Evolutionary conservation across 352 stramenopile species (phyloP).

Genomic region (Pythium aristosporum): DNA sequence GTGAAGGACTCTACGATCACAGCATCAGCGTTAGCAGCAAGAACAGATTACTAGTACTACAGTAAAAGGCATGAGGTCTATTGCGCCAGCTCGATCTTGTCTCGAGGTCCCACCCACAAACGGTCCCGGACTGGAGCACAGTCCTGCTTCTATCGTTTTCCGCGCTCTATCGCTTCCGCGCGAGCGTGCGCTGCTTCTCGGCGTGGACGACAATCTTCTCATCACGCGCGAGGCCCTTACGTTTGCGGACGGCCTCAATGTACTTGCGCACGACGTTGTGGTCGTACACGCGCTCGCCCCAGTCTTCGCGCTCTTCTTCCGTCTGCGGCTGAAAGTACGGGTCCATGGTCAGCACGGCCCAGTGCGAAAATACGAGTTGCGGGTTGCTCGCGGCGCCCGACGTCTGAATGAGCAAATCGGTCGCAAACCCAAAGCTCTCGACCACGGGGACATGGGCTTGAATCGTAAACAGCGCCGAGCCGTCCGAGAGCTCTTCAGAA

Average conservation of each 20-base stretch:
- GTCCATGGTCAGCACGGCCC: conserved; percentile 92
- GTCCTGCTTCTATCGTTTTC: not conserved
- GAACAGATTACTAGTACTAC: too few relatives aligned
- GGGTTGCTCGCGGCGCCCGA: conserved; percentile 95
- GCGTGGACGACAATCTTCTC: conserved; percentile 95
- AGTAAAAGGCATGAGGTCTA: too few relatives aligned
- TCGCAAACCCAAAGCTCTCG: conserved; percentile 93
- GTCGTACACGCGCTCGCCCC: conserved; percentile 89
- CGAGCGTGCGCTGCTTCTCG: conserved; percentile 95
- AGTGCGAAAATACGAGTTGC: conserved; percentile 96
- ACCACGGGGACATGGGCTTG: conserved; percentile 93
- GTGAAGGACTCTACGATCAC: not conserved
- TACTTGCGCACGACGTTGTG: conserved; percentile 94
- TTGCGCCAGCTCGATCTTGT: not conserved
- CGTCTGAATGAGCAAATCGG: conserved; percentile 92
- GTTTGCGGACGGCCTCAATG: conserved; percentile 92
- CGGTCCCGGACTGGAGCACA: not conserved
- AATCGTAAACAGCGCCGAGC: conserved; percentile 94
- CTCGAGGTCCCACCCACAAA: not conserved
- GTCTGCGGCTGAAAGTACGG: conserved; percentile 96
- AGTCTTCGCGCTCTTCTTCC: conserved; percentile 95
- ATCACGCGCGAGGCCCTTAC: conserved; percentile 93
- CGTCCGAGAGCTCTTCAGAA: conserved; percentile 87
- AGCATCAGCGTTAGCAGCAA: too few relatives aligned
- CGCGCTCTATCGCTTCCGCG: conserved; percentile 71